A percentile compares a stretch with the other conserved stretches of the same genome.
These are phyloP conservation scores for Salvia miltiorrhiza DNA, from an alignment of 257 asterid species.

Conservation along the genomic window DNA sequence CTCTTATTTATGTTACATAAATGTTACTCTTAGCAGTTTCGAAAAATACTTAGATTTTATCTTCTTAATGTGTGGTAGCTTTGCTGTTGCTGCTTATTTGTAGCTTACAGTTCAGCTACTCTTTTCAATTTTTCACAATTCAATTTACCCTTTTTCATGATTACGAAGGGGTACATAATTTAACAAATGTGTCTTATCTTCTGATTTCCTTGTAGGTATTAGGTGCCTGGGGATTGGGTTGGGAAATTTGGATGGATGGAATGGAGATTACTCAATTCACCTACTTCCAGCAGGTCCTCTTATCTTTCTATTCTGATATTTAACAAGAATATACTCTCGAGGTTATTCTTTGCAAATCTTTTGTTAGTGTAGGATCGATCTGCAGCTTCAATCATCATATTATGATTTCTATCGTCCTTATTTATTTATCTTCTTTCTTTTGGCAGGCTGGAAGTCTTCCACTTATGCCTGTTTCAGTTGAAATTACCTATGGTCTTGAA, in stretches of 20 bases:
- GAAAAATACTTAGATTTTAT: conserved; percentile 1
- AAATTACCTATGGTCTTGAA: conserved; percentile 97
- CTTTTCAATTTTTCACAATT: not conserved
- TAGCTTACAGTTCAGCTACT: conserved; percentile 10
- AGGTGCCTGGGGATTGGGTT: conserved; percentile 99
- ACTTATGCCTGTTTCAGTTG: conserved; percentile 86
- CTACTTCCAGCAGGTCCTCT: conserved; percentile 93
- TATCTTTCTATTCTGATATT: conserved; percentile 11
- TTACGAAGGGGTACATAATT: conserved; percentile 6
- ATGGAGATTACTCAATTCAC: conserved; percentile 99
- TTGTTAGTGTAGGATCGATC: not conserved
- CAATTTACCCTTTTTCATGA: not conserved
- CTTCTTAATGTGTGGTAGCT: conserved; percentile 9
- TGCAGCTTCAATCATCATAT: conserved; percentile 6
- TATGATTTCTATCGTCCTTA: conserved; percentile 5
- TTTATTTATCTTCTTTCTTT: conserved; percentile 19
- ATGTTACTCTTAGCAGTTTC: not conserved
- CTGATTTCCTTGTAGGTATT: conserved; percentile 64
- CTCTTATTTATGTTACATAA: not conserved
- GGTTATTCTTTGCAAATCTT: conserved; percentile 4
- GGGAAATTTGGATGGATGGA: conserved; percentile 99
- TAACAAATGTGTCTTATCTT: conserved; percentile 19
- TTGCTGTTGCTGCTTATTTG: conserved; percentile 17
- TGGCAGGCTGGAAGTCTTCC: conserved; percentile 93
- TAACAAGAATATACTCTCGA: conserved; percentile 14